Evolutionary conservation across 176 grass and related monocot genomes (phyloP).

Genomic region (Musa troglodytarum): DNA sequence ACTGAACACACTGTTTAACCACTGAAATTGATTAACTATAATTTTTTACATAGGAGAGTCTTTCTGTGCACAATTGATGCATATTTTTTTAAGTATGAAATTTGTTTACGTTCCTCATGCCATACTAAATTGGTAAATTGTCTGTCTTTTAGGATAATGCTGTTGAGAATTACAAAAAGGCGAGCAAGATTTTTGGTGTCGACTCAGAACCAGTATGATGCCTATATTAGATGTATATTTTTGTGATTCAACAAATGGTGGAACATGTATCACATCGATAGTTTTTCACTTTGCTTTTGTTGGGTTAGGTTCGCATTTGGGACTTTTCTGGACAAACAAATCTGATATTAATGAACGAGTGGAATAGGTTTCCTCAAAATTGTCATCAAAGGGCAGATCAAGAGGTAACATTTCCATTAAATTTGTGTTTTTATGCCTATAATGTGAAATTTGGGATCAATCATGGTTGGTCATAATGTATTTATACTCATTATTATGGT

Average conservation of each 20-base stretch:
- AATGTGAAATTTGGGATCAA: neutral
- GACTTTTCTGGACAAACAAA: constrained; percentile 99
- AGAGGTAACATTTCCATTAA: constrained; percentile 44
- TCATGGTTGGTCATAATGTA: neutral
- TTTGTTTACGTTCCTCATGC: neutral
- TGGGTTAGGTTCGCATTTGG: constrained; percentile 79
- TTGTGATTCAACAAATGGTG: constrained; percentile 15
- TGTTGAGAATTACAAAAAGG: constrained; percentile 79
- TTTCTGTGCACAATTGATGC: neutral
- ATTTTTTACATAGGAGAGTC: neutral
- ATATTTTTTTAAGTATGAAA: neutral
- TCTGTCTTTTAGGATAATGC: constrained; percentile 76
- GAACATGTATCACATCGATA: constrained; percentile 13
- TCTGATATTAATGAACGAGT: constrained; percentile 95
- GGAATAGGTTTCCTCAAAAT: constrained; percentile 61
- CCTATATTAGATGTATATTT: neutral
- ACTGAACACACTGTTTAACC: no score
- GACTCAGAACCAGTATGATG: constrained; percentile 86
- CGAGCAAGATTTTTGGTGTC: constrained; percentile 73
- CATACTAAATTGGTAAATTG: neutral
- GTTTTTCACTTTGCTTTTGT: constrained; percentile 49
- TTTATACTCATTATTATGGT: neutral
- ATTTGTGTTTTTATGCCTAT: neutral
- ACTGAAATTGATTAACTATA: no score
- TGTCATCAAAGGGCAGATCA: constrained; percentile 57